Conservation (phyloP, 805 yeast genomes). For the Myxozyma neglecta region DNA sequence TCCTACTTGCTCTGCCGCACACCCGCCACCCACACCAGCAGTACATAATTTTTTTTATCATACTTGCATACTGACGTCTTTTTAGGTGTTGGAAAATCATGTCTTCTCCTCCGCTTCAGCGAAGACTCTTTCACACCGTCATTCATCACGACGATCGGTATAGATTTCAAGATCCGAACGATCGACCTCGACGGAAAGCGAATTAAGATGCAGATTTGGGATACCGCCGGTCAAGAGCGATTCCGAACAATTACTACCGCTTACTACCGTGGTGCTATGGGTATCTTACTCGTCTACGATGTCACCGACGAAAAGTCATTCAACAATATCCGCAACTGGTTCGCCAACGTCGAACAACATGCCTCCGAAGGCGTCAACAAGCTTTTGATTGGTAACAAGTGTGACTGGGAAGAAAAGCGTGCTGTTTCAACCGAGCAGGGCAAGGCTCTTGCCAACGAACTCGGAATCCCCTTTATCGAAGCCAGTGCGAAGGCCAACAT, state of each 20-base stretch:
- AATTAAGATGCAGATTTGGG: constrained; percentile 96
- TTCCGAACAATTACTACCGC: constrained; percentile 97
- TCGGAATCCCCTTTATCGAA: constrained; percentile 89
- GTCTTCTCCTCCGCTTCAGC: constrained; percentile 88
- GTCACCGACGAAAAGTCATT: constrained; percentile 96
- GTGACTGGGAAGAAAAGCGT: constrained; percentile 85
- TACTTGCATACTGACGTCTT: neutral
- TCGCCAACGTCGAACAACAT: constrained; percentile 90
- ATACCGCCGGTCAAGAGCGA: constrained; percentile 98
- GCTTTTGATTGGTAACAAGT: constrained; percentile 88
- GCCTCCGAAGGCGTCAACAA: constrained; percentile 95
- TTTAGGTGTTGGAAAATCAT: constrained; percentile 85
- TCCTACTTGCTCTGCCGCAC: too few relatives aligned
- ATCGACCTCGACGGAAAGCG: constrained; percentile 90
- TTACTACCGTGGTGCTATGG: constrained; percentile 98
- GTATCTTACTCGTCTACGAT: constrained; percentile 94
- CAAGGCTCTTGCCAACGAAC: constrained; percentile 77
- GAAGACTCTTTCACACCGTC: constrained; percentile 94
- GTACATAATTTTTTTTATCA: neutral
- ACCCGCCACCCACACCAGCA: too few relatives aligned
- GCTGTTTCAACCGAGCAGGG: constrained; percentile 84
- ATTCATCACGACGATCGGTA: constrained; percentile 96
- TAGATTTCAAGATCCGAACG: constrained; percentile 96
- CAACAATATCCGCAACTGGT: constrained; percentile 92
- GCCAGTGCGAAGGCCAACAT: constrained; percentile 93